Conservation (phyloP, 1,139 yeast species). For the Pneumocystis jirovecii region DNA sequence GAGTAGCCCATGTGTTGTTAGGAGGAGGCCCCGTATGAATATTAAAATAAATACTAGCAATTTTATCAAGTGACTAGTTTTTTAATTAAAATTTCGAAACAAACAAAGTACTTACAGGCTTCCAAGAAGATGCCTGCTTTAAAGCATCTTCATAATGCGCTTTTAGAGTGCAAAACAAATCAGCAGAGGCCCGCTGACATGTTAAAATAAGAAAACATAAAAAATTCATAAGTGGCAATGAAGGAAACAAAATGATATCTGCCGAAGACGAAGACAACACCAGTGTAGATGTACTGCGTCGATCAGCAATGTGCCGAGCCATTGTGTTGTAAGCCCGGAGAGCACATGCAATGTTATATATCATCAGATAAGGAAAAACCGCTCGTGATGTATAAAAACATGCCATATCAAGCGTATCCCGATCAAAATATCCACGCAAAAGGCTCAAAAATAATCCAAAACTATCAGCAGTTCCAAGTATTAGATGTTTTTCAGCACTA, state of each 20-base stretch:
- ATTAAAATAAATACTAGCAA: not conserved
- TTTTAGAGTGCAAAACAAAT: slow-evolving; percentile 38
- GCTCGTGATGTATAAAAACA: slow-evolving; percentile 47
- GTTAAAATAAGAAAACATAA: slow-evolving; percentile 53
- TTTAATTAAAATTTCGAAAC: not conserved
- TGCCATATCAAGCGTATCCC: slow-evolving; percentile 27
- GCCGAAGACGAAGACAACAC: not conserved
- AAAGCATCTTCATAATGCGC: slow-evolving; percentile 39
- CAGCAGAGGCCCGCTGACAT: slow-evolving; percentile 39
- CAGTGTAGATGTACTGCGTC: not conserved
- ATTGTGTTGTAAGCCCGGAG: slow-evolving; percentile 9
- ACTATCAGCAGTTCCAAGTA: slow-evolving; percentile 53
- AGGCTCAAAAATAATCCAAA: slow-evolving; percentile 38
- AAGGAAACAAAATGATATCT: slow-evolving; percentile 13
- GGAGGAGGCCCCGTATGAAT: not conserved
- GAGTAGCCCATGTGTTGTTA: not conserved
- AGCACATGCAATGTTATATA: slow-evolving; percentile 48
- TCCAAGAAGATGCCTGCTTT: slow-evolving; percentile 25
- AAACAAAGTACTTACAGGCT: not conserved
- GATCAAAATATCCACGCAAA: slow-evolving; percentile 43
- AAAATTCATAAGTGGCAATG: slow-evolving; percentile 41
- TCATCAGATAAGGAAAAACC: slow-evolving; percentile 51
- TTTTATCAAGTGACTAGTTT: not conserved
- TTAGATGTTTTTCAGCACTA: slow-evolving; percentile 45
- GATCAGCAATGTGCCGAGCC: slow-evolving; percentile 9